Percentiles rank a stretch among this genome's conserved stretches.
phyloP scores from a whole-genome alignment of 768 basidiomycete species.

The Amanita phalloides region DNA sequence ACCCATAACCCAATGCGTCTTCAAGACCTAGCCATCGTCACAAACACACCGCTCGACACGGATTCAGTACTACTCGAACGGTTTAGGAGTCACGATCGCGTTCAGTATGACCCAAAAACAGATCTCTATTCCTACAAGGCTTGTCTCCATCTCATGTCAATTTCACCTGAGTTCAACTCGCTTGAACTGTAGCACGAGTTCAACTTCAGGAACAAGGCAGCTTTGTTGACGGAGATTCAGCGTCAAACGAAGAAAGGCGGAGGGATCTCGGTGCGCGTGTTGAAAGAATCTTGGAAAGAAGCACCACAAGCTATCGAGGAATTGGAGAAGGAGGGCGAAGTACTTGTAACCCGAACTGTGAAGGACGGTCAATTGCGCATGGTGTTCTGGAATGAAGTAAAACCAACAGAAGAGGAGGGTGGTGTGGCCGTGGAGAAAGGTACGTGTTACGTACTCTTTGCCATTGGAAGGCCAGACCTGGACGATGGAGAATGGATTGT shows the following conservation, averaged over 20 bases:
- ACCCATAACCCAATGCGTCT: conserved; percentile 76
- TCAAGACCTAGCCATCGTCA: conserved; percentile 78
- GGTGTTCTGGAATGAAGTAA: conserved; percentile 89
- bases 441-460: conserved; percentile 17
- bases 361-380: conserved; percentile 77
- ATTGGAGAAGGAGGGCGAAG: conserved; percentile 82
- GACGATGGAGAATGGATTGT: neutral
- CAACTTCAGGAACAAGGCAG: conserved; percentile 75
- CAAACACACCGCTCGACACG: conserved; percentile 65
- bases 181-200: conserved; percentile 61
- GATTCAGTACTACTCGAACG: conserved; percentile 66
- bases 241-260: conserved; percentile 76
- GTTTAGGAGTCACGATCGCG: conserved; percentile 73
- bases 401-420: conserved; percentile 61
- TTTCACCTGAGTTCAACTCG: neutral
- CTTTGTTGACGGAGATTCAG: conserved; percentile 78
- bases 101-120: conserved; percentile 73
- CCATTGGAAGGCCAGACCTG: neutral
- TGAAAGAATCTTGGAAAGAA: conserved; percentile 91
- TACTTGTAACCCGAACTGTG: conserved; percentile 74
- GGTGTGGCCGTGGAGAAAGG: conserved; percentile 76
- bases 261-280: conserved; percentile 70
- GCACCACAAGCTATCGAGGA: conserved; percentile 78
- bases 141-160: conserved; percentile 16
- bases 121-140: conserved; percentile 80